A percentile compares a stretch with the other conserved stretches of the same genome.
Evolutionary conservation across 1,284 basidiomycete species (phyloP).

Genomic region (Kwoniella shivajii): DNA sequence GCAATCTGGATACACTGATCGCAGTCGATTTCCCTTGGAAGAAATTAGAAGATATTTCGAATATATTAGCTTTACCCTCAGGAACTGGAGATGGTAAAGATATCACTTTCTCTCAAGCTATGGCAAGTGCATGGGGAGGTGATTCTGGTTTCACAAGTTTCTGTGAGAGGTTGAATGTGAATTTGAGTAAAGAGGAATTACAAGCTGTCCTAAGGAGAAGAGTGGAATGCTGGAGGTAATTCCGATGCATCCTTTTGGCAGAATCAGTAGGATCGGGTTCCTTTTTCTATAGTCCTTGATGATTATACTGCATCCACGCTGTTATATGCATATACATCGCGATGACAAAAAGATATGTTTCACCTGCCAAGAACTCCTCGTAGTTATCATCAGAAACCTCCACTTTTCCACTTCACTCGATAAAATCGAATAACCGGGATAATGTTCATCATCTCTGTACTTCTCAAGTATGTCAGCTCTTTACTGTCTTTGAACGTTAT

Average conservation of each 20-base stretch:
- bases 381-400: not conserved
- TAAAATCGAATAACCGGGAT: too few relatives aligned
- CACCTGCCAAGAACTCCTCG: too few relatives aligned
- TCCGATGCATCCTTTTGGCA: too few relatives aligned
- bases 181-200: constrained; percentile 32
- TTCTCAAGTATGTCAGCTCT: too few relatives aligned
- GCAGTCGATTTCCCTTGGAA: constrained; percentile 64
- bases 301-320: not conserved
- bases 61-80: constrained; percentile 61
- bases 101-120: constrained; percentile 78
- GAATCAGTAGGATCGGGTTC: not conserved
- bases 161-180: constrained; percentile 63
- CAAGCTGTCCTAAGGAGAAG: constrained; percentile 47
- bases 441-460: too few relatives aligned
- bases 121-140: constrained; percentile 73
- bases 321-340: not conserved
- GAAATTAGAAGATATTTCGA: constrained; percentile 66
- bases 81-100: constrained; percentile 50
- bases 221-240: constrained; percentile 47
- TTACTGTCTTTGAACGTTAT: too few relatives aligned
- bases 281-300: not conserved
- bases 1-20: constrained; percentile 56
- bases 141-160: too few relatives aligned
- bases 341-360: too few relatives aligned
- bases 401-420: not conserved